Percentiles rank a stretch among this genome's conserved stretches.
These are phyloP conservation scores for Brachypodium distachyon DNA, from an alignment of 202 grass and related monocot species.

Conservation along the genomic window DNA sequence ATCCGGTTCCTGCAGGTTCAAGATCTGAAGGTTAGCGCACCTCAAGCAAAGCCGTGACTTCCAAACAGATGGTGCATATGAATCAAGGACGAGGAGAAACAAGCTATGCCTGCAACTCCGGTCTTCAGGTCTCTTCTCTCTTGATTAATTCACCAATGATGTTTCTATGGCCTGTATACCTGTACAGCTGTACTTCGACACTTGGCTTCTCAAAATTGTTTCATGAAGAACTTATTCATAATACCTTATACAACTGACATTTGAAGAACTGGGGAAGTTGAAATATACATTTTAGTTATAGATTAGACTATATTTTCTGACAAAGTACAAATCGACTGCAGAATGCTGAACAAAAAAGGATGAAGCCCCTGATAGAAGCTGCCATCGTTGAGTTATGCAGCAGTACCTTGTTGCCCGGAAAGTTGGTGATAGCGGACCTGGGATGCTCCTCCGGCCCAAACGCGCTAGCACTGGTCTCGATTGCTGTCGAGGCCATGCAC, in stretches of 20 bases:
- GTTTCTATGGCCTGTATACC: background rate
- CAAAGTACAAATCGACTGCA: background rate
- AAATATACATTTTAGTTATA: background rate
- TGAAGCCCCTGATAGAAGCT: background rate
- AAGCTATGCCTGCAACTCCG: background rate
- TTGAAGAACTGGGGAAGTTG: background rate
- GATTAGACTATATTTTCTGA: background rate
- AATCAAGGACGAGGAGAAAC: background rate
- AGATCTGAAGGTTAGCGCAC: background rate
- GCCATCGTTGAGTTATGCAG: background rate
- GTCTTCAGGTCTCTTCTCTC: background rate
- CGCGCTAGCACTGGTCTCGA: background rate
- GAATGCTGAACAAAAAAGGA: background rate
- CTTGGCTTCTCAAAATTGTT: background rate
- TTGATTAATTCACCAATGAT: background rate
- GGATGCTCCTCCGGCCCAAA: constrained; percentile 15
- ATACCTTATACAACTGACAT: background rate
- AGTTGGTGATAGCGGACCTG: background rate
- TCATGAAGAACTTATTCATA: background rate
- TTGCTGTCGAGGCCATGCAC: background rate
- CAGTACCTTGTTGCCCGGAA: background rate
- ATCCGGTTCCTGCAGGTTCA: background rate
- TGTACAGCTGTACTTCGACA: too few relatives aligned
- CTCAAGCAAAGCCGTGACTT: background rate
- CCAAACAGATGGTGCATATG: background rate